Evolutionary conservation across 2,329 filamentous ascomycete genomes (phyloP).

Genomic region (Cladorrhinum sp.): DNA sequence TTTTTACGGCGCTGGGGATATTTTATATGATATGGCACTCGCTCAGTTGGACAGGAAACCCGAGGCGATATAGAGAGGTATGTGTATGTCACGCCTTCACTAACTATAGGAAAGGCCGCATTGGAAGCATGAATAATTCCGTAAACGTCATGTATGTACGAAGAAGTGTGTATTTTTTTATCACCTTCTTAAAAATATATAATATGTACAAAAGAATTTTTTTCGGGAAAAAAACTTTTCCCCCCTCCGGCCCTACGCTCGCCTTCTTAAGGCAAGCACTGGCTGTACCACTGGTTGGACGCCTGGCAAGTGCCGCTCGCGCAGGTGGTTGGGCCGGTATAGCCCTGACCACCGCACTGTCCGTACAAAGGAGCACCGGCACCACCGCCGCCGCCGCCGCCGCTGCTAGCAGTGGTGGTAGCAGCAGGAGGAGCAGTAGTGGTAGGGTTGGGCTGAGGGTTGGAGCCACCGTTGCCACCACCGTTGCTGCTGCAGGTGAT

Average conservation of each 20-base stretch:
- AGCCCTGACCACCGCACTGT: conserved; percentile 28
- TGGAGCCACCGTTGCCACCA: conserved; percentile 15
- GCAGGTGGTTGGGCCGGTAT: conserved; percentile 25
- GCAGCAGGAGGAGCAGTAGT: conserved; percentile 4
- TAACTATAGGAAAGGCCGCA: too few relatives aligned
- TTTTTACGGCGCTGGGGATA: too few relatives aligned
- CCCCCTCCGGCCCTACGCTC: background rate
- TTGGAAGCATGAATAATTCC: too few relatives aligned
- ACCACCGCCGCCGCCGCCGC: background rate
- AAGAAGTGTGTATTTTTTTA: too few relatives aligned
- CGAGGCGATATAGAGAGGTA: too few relatives aligned
- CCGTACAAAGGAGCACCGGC: conserved; percentile 21
- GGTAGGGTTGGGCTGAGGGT: background rate
- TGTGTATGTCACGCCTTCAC: too few relatives aligned
- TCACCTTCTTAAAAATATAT: too few relatives aligned
- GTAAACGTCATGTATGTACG: too few relatives aligned
- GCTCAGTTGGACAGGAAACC: too few relatives aligned
- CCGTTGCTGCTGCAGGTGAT: conserved; percentile 27
- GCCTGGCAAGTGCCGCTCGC: conserved; percentile 24
- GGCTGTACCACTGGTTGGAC: conserved; percentile 25
- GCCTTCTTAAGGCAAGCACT: conserved; percentile 12
- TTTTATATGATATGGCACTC: too few relatives aligned
- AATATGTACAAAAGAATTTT: background rate
- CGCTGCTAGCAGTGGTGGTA: background rate
- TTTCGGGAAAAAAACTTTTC: background rate